Conservation (phyloP, 805 yeast genomes). For the Candida pini region DNA sequence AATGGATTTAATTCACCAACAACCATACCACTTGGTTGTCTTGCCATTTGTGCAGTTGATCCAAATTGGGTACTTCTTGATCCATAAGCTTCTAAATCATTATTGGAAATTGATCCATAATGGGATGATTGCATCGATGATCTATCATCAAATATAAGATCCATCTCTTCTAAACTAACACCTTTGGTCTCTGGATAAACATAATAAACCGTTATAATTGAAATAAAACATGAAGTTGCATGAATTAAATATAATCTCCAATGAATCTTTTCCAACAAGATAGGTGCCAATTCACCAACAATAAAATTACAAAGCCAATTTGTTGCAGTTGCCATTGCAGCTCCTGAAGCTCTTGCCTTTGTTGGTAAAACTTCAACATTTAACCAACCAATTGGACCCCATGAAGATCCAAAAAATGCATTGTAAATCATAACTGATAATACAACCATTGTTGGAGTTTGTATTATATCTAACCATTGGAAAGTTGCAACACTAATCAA, state of each 20-base stretch:
- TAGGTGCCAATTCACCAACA: slow-evolving; percentile 89
- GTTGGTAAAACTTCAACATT: slow-evolving; percentile 82
- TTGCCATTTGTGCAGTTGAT: slow-evolving; percentile 18
- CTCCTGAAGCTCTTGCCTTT: slow-evolving; percentile 82
- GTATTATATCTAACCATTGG: slow-evolving; percentile 37
- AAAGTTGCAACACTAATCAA: slow-evolving; percentile 60
- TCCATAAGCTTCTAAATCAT: slow-evolving; percentile 15
- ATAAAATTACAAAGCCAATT: slow-evolving; percentile 91
- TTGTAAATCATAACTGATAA: slow-evolving; percentile 72
- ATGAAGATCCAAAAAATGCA: slow-evolving; percentile 80
- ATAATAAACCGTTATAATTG: slow-evolving; percentile 65
- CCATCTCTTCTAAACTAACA: slow-evolving; percentile 86
- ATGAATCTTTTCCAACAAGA: slow-evolving; percentile 64
- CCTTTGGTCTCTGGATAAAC: slow-evolving; percentile 91
- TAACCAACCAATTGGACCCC: slow-evolving; percentile 95
- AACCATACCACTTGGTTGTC: slow-evolving; percentile 15
- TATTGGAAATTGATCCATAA: slow-evolving; percentile 12
- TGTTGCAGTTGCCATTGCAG: slow-evolving; percentile 84
- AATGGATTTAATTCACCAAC: slow-evolving; percentile 9
- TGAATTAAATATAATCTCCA: slow-evolving; percentile 85
- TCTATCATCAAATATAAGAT: slow-evolving; percentile 74
- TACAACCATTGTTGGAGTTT: slow-evolving; percentile 70
- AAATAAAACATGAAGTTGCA: slow-evolving; percentile 67
- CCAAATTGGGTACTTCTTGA: slow-evolving; percentile 10
- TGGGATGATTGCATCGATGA: slow-evolving; percentile 22